A percentile compares a stretch with the other conserved stretches of the same genome.
Evolutionary conservation across 495 filamentous ascomycete genomes (phyloP).

Genomic region (Lophium mytilinum): DNA sequence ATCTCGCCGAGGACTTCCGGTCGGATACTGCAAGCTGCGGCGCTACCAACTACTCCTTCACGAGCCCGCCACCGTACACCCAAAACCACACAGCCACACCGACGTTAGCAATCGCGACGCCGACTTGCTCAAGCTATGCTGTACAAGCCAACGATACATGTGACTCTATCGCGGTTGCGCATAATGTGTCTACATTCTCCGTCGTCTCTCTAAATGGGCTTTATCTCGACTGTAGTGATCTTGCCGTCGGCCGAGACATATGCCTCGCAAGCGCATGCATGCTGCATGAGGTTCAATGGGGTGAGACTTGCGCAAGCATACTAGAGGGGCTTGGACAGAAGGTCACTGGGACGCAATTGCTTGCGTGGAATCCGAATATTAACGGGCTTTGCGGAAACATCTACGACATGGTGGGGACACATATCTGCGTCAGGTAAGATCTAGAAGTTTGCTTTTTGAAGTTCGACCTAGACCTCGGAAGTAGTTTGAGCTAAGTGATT

Average conservation of each 20-base stretch:
- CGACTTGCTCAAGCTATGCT: not conserved
- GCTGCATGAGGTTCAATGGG: not conserved
- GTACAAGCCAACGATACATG: not conserved
- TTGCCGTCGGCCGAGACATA: not conserved
- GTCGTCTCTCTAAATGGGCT: not conserved
- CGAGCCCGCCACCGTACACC: not conserved
- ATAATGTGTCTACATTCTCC: not conserved
- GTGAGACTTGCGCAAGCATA: not conserved
- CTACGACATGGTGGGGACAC: not conserved
- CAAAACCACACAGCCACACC: not conserved
- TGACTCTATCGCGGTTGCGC: not conserved
- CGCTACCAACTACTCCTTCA: not conserved
- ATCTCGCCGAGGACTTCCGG: not conserved
- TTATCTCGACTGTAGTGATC: not conserved
- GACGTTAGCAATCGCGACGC: not conserved
- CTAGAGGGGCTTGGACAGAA: not conserved
- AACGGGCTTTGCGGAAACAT: not conserved
- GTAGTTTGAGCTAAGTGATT: no score
- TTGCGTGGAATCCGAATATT: not conserved
- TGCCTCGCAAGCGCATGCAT: not conserved
- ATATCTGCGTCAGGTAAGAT: not conserved
- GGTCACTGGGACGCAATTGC: not conserved
- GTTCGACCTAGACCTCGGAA: no score
- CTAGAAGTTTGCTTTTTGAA: no score
- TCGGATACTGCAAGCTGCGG: not conserved